Evolutionary conservation across 352 stramenopile genomes (phyloP).

Genomic region (Phytophthora sojae): DNA sequence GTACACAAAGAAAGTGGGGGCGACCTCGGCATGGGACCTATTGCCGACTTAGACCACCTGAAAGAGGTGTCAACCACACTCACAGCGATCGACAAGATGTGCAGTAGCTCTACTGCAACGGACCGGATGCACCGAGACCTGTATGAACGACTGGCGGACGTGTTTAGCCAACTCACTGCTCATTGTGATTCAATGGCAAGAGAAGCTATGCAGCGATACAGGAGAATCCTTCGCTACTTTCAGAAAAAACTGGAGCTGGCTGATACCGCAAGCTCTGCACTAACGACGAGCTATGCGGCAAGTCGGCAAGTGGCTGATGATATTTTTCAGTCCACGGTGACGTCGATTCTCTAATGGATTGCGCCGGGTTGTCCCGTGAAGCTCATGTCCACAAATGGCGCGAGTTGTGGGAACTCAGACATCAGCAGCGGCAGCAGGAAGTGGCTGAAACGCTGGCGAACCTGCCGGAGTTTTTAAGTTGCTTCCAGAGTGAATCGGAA

Average conservation of each 20-base stretch:
- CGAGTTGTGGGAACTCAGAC: conserved; percentile 5
- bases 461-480: not conserved
- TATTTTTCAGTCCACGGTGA: not conserved
- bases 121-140: not conserved
- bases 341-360: conserved; percentile 8
- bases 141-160: conserved; percentile 2
- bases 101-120: not conserved
- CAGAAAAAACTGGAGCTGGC: not conserved
- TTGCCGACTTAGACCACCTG: not conserved
- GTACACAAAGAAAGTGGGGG: not conserved
- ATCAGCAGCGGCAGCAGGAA: not conserved
- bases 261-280: not conserved
- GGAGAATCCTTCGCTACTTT: not conserved
- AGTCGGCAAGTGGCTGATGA: conserved; percentile 13
- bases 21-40: not conserved
- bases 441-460: conserved; percentile 2
- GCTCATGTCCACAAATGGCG: conserved; percentile 3
- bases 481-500: not conserved
- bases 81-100: not conserved
- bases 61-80: not conserved
- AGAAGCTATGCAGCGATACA: conserved; percentile 1
- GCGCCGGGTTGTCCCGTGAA: not conserved
- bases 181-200: not conserved
- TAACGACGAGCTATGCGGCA: not conserved
- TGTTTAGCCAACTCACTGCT: conserved; percentile 2